Conservation (phyloP, 2,329 filamentous ascomycete species). For the Metarhizium rileyi region DNA sequence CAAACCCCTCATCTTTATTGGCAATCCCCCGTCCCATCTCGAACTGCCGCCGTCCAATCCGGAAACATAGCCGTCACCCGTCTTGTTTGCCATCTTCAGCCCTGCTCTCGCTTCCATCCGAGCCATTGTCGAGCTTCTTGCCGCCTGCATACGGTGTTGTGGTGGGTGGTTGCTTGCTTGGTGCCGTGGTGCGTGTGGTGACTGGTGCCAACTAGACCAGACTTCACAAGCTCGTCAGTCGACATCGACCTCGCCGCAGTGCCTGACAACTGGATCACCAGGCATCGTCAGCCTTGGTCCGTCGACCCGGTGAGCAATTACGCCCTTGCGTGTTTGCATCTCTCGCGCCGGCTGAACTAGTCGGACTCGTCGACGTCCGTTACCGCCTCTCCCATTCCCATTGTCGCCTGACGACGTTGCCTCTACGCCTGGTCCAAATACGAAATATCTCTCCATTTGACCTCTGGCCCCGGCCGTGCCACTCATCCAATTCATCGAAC, state of each 20-base stretch:
- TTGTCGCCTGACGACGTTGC: slow-evolving; percentile 10
- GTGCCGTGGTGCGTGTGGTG: neutral
- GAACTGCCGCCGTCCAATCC: neutral
- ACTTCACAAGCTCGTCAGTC: too few relatives aligned
- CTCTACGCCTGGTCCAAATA: neutral
- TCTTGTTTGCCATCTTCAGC: neutral
- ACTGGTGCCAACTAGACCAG: too few relatives aligned
- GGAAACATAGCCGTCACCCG: neutral
- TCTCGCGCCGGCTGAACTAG: slow-evolving; percentile 4
- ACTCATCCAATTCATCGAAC: slow-evolving; percentile 6
- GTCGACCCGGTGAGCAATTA: neutral
- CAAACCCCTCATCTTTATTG: slow-evolving; percentile 2
- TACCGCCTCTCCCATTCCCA: slow-evolving; percentile 10
- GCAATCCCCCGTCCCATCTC: neutral
- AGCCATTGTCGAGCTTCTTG: neutral
- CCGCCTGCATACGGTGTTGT: neutral
- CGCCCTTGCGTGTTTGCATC: slow-evolving; percentile 3
- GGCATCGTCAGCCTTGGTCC: neutral
- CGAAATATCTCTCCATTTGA: neutral
- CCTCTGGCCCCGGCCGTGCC: slow-evolving; percentile 6
- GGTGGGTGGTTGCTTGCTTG: neutral
- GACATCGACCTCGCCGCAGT: neutral
- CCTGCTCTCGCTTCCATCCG: neutral
- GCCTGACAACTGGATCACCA: neutral
- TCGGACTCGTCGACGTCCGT: neutral